phyloP scores from a whole-genome alignment of 192 early-diverging fungal species.

The Phycomyces nitens region DNA sequence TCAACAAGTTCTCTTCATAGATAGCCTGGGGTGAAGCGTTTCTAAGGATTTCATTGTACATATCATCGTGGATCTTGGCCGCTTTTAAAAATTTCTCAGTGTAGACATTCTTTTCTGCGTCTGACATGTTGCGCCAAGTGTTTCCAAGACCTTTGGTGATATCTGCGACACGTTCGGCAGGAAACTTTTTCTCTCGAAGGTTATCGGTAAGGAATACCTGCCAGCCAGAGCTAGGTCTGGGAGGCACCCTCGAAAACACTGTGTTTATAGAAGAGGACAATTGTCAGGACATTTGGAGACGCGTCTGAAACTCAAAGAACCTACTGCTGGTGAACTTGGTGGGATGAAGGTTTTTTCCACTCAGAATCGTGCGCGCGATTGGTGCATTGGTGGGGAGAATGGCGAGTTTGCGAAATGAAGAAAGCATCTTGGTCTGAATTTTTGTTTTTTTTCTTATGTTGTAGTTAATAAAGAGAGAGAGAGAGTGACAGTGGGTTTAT shows the following conservation, averaged over 20 bases:
- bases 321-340: slow-evolving; percentile 29
- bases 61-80: neutral
- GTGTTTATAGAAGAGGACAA: neutral
- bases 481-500: too few relatives aligned
- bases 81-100: slow-evolving; percentile 4
- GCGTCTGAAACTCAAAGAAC: too few relatives aligned
- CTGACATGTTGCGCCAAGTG: slow-evolving; percentile 21
- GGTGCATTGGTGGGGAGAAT: neutral
- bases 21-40: slow-evolving; percentile 28
- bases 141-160: neutral
- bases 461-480: too few relatives aligned
- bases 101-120: slow-evolving; percentile 25
- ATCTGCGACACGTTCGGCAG: neutral
- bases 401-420: neutral
- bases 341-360: slow-evolving; percentile 5
- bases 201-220: slow-evolving; percentile 27
- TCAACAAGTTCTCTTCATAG: slow-evolving; percentile 23
- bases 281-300: neutral
- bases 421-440: neutral
- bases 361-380: neutral
- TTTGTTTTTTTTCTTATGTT: too few relatives aligned
- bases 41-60: slow-evolving; percentile 4
- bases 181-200: neutral
- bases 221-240: slow-evolving; percentile 29
- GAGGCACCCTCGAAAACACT: slow-evolving; percentile 26